A percentile compares a stretch with the other conserved stretches of the same genome.
These are phyloP conservation scores for Debaryomyces psychrophilus DNA, from an alignment of 1,139 yeast genomes.

Conservation along the genomic window DNA sequence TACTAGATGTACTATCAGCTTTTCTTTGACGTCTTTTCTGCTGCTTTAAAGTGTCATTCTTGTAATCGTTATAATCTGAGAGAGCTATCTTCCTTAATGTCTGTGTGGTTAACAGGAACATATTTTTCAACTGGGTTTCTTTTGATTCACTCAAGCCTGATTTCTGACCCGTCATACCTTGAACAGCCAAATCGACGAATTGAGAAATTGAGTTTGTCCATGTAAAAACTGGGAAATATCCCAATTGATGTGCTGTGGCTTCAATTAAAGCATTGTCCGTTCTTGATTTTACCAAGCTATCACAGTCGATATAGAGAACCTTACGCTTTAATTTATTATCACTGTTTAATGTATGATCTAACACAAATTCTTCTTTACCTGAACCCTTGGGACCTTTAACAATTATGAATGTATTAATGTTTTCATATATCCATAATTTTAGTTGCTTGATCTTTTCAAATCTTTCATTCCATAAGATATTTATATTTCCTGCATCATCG, in stretches of 20 bases:
- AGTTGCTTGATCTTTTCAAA: slow-evolving; percentile 67
- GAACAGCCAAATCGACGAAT: slow-evolving; percentile 82
- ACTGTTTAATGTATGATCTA: slow-evolving; percentile 63
- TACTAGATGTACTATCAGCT: slow-evolving; percentile 11
- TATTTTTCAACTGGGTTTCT: slow-evolving; percentile 81
- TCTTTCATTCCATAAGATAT: slow-evolving; percentile 71
- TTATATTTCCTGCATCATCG: slow-evolving; percentile 23
- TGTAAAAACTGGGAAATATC: slow-evolving; percentile 91
- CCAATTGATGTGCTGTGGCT: slow-evolving; percentile 73
- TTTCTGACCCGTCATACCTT: slow-evolving; percentile 91
- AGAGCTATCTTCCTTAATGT: slow-evolving; percentile 74
- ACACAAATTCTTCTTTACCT: slow-evolving; percentile 82
- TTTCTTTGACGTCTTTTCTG: slow-evolving; percentile 25
- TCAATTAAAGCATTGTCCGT: slow-evolving; percentile 71
- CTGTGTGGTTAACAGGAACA: slow-evolving; percentile 71
- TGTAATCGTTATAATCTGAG: slow-evolving; percentile 39
- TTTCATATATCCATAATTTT: slow-evolving; percentile 79
- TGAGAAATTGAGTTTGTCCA: slow-evolving; percentile 85
- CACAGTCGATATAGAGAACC: slow-evolving; percentile 78
- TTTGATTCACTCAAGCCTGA: slow-evolving; percentile 87
- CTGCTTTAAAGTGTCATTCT: slow-evolving; percentile 26
- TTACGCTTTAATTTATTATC: slow-evolving; percentile 49
- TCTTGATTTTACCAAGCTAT: slow-evolving; percentile 68
- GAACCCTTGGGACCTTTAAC: slow-evolving; percentile 94
- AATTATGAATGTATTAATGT: slow-evolving; percentile 78